A percentile compares a stretch with the other conserved stretches of the same genome.
phyloP scores from a whole-genome alignment of 352 stramenopile species.

The Peronospora tabacina region DNA sequence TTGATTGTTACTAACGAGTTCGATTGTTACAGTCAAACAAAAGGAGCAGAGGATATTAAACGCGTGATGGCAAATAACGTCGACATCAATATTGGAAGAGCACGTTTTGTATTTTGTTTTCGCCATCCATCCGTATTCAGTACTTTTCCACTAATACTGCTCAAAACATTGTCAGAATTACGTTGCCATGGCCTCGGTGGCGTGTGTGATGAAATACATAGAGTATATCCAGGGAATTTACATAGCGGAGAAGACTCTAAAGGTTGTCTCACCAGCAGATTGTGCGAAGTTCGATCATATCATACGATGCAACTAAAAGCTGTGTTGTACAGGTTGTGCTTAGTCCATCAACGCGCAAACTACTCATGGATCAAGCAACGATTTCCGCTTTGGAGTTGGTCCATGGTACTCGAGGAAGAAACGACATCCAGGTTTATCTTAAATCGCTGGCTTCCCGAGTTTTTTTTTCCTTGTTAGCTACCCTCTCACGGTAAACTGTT shows the following conservation, averaged over 20 bases:
- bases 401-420: constrained; percentile 46
- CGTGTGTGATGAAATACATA: constrained; percentile 79
- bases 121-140: neutral
- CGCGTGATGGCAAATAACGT: constrained; percentile 75
- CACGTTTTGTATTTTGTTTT: constrained; percentile 13
- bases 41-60: constrained; percentile 79
- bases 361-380: constrained; percentile 82
- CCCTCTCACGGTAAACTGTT: neutral
- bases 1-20: neutral
- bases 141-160: neutral
- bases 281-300: neutral
- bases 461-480: neutral
- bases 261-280: constrained; percentile 20
- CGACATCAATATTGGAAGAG: constrained; percentile 73
- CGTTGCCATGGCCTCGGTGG: constrained; percentile 70
- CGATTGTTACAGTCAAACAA: constrained; percentile 50
- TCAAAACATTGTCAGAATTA: constrained; percentile 51
- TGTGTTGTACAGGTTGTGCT: constrained; percentile 48
- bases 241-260: constrained; percentile 76
- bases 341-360: constrained; percentile 58
- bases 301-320: neutral
- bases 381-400: constrained; percentile 67
- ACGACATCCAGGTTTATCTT: constrained; percentile 38
- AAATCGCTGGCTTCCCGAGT: neutral
- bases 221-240: constrained; percentile 83